Evolutionary conservation across 768 basidiomycete genomes (phyloP).

Genomic region (Serendipita sp.): DNA sequence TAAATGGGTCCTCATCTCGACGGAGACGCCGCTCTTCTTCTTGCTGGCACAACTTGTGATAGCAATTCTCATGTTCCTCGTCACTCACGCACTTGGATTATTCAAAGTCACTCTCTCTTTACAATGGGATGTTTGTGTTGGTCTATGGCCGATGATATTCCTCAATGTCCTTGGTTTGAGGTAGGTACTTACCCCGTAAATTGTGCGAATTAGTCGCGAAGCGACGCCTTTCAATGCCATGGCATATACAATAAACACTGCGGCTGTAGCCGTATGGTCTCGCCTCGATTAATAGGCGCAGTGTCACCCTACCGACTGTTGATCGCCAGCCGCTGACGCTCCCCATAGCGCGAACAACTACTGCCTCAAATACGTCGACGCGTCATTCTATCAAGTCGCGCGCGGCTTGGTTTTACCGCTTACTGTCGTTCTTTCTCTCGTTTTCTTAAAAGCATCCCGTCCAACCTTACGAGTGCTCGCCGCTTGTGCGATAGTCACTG

Average conservation of each 20-base stretch:
- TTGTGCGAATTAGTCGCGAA: background rate
- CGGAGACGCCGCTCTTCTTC: constrained; percentile 71
- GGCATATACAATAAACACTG: constrained; percentile 16
- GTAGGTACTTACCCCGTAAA: constrained; percentile 23
- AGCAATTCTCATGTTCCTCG: constrained; percentile 57
- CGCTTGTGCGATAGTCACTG: constrained; percentile 67
- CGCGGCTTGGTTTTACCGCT: constrained; percentile 86
- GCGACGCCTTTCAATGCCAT: background rate
- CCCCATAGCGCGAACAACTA: constrained; percentile 64
- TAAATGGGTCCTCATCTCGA: constrained; percentile 78
- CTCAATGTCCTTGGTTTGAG: constrained; percentile 74
- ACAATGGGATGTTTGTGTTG: constrained; percentile 48
- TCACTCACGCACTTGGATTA: constrained; percentile 44
- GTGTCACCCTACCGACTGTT: background rate
- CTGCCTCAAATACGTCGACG: constrained; percentile 85
- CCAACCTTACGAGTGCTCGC: constrained; percentile 61
- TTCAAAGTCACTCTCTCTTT: constrained; percentile 53
- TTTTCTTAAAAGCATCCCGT: constrained; percentile 49
- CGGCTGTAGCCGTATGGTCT: background rate
- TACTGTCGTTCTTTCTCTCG: constrained; percentile 75
- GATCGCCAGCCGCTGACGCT: background rate
- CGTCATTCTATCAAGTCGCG: constrained; percentile 91
- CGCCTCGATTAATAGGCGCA: background rate
- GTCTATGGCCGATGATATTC: constrained; percentile 55
- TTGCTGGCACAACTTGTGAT: constrained; percentile 65